Evolutionary conservation across 2,329 filamentous ascomycete species (phyloP).

Genomic region (Trichoderma koningii): DNA sequence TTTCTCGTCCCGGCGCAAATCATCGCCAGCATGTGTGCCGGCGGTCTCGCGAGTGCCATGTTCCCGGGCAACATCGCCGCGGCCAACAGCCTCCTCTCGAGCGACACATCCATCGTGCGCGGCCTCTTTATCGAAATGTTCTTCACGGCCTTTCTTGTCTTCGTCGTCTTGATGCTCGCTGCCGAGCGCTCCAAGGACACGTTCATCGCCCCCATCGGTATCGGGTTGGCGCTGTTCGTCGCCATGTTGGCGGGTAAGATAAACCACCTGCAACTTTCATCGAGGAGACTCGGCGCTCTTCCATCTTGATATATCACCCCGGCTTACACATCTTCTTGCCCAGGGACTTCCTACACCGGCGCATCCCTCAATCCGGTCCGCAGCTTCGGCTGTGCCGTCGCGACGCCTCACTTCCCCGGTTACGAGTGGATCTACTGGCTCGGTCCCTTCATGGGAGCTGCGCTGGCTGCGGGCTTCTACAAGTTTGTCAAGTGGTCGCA

Average conservation of each 20-base stretch:
- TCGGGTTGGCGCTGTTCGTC: constrained; percentile 4
- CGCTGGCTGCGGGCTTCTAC: constrained; percentile 2
- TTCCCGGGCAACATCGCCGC: neutral
- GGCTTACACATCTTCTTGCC: neutral
- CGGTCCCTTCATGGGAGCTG: neutral
- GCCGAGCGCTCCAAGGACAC: neutral
- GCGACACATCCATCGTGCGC: neutral
- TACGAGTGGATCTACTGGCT: constrained; percentile 10
- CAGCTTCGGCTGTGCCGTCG: constrained; percentile 1
- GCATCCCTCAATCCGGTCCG: neutral
- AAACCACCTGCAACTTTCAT: too few species aligned
- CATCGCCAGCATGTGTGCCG: constrained; percentile 3
- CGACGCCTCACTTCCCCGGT: neutral
- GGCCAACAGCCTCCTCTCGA: constrained; percentile 1
- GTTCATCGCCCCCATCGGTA: neutral
- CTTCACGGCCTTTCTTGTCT: constrained; percentile 3
- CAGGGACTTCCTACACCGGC: neutral
- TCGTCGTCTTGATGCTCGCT: constrained; percentile 1
- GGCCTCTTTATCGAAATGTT: constrained; percentile 7
- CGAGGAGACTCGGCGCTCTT: too few species aligned
- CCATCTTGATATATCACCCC: too few species aligned
- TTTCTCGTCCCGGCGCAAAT: constrained; percentile 1
- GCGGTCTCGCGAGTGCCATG: constrained; percentile 2
- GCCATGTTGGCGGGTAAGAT: neutral
- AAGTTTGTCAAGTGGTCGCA: constrained; percentile 8